Evolutionary conservation across 179 eudicot species (phyloP).

Genomic region (Nepenthes alata): DNA sequence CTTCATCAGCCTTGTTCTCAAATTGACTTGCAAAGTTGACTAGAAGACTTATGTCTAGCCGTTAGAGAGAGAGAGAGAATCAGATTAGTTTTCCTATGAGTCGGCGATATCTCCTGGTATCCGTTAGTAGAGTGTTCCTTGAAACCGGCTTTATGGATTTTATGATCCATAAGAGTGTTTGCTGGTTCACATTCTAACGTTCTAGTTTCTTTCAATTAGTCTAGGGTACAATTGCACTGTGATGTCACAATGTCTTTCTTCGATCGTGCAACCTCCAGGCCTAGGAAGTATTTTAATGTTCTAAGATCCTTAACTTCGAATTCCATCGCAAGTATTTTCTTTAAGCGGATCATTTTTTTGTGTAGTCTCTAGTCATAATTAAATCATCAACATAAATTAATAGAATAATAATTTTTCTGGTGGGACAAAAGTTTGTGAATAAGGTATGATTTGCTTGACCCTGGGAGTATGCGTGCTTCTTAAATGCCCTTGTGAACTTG

Average conservation of each 20-base stretch:
- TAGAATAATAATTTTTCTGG: not conserved
- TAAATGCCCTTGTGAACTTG: not conserved
- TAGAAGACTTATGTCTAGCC: too few species aligned
- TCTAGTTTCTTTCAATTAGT: not conserved
- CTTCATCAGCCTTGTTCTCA: too few species aligned
- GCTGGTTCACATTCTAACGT: not conserved
- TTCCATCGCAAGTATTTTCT: not conserved
- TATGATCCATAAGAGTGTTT: not conserved
- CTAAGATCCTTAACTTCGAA: not conserved
- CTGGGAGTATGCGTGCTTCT: not conserved
- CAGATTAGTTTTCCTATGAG: too few species aligned
- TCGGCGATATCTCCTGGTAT: too few species aligned
- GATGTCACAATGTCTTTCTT: not conserved
- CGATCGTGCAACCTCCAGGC: not conserved
- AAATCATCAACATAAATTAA: conserved; percentile 1
- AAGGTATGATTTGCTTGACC: not conserved
- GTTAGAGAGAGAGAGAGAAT: too few species aligned
- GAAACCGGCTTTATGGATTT: not conserved
- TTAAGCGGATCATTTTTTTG: not conserved
- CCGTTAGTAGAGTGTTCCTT: not conserved
- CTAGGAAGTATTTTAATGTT: not conserved
- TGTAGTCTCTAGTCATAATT: not conserved
- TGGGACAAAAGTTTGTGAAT: not conserved
- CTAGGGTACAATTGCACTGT: not conserved
- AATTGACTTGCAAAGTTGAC: too few species aligned